Base-by-base conservation (phyloP, 1,284 basidiomycete genomes). In the Pseudozyma thailandica region DNA sequence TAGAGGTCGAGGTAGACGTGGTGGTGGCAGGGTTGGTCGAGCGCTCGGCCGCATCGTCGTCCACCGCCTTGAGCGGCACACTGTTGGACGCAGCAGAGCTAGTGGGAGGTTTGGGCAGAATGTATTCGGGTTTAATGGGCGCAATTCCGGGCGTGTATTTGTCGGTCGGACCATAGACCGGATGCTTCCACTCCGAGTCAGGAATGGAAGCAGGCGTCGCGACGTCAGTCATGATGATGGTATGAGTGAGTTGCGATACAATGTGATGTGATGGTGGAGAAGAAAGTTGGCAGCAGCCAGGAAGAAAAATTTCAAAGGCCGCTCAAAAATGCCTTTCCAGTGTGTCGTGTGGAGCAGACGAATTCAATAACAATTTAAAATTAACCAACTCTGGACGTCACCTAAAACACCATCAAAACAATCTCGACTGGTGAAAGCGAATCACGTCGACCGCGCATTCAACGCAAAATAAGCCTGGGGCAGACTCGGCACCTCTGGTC, bases 131-230 rank as follows among this genome's bases (percentile, higher is more conserved):
- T 30, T 74, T 74, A 59, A 74, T 74, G 12, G 72, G 72, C 1
- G 60, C 68, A 35, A 71, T 64, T 15, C 72, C 72, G 8, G 72
- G 72, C 2, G 68, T 71, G 45, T 74, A 74, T 9, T 63, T 69
- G 46, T 65, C 72, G 3, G 54, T 70, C 2, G 70, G 54, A 4
- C 50, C 55, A 35, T 68, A 68, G 38, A 72, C 64, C 1, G 70
- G 70, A 23, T 63, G 55, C 26, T 72, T 72, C 70, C 70, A 72
- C 10, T 46, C 61, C 8, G 42, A 20, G 0, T 49, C 54, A 9
- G 45, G 35, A n/a, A n/a, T n/a, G n/a, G n/a, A n/a, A n/a, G n/a
- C n/a, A n/a, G n/a, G n/a, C n/a, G n/a, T n/a, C 2, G 27, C 26
- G 1, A 27, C 41, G 13, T 54, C 59, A n/a, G 28, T 28, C 59